Conservation (phyloP, 1,284 basidiomycete genomes). For the Leccinum fallax region DNA sequence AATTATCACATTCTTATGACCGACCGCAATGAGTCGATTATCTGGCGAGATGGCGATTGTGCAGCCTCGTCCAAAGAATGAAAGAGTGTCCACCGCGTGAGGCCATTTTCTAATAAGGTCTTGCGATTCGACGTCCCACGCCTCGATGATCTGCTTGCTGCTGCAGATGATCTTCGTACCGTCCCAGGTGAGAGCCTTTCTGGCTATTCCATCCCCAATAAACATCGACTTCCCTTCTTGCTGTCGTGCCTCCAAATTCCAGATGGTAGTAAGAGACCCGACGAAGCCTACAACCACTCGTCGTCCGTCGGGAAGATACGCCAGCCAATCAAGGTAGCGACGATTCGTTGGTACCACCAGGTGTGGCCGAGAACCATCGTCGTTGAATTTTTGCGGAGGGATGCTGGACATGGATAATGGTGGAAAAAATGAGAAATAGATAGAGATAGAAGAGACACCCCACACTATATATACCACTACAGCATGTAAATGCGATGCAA, state of each 20-base stretch:
- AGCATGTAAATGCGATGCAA: too few relatives aligned
- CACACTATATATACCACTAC: too few relatives aligned
- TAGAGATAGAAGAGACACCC: too few relatives aligned
- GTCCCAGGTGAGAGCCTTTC: constrained; percentile 2
- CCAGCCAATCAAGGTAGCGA: background rate
- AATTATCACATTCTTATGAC: background rate
- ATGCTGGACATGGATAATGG: background rate
- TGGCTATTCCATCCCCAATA: background rate
- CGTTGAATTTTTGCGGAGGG: background rate
- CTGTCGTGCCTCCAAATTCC: background rate
- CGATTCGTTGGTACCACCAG: background rate
- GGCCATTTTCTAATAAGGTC: background rate
- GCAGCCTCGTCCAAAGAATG: background rate
- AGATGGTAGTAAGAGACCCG: background rate
- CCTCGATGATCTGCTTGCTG: background rate
- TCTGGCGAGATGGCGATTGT: background rate
- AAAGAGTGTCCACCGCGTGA: background rate
- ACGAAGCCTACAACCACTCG: background rate
- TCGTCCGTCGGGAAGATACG: constrained; percentile 1
- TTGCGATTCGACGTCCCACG: constrained; percentile 10
- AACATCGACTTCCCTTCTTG: background rate
- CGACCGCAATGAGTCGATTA: background rate
- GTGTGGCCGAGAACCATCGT: background rate
- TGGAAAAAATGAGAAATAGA: too few relatives aligned
- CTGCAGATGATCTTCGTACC: constrained; percentile 6